phyloP scores from a whole-genome alignment of 2,329 filamentous ascomycete species.

The Neonectria coccinea region DNA sequence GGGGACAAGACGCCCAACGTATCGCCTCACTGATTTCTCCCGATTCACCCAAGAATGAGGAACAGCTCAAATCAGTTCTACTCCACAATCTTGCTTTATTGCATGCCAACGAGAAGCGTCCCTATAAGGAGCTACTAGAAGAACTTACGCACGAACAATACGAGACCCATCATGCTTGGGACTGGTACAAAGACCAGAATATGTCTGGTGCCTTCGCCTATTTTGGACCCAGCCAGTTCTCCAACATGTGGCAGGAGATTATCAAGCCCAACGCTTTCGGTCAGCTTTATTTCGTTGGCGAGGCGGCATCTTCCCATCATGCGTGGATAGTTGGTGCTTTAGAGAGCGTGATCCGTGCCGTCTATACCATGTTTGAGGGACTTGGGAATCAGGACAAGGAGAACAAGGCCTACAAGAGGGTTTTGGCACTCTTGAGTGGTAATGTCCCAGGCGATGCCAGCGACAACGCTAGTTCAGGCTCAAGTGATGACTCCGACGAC shows the following conservation, averaged over 20 bases:
- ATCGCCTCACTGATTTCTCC: conserved; percentile 30
- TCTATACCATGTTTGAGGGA: conserved; percentile 25
- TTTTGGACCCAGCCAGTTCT: conserved; percentile 36
- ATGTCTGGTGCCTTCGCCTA: conserved; percentile 42
- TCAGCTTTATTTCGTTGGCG: conserved; percentile 36
- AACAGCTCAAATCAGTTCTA: conserved; percentile 25
- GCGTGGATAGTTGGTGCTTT: conserved; percentile 40
- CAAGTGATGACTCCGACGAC: background rate
- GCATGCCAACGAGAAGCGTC: conserved; percentile 20
- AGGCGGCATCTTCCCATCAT: conserved; percentile 38
- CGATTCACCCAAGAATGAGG: conserved; percentile 26
- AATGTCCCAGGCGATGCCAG: background rate
- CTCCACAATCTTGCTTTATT: conserved; percentile 33
- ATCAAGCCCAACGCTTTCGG: conserved; percentile 40
- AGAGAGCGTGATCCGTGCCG: conserved; percentile 36
- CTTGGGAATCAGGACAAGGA: background rate
- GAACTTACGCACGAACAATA: conserved; percentile 22
- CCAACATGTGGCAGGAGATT: conserved; percentile 41
- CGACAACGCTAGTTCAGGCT: background rate
- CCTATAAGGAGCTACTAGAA: conserved; percentile 8
- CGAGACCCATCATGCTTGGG: conserved; percentile 31
- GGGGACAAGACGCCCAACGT: conserved; percentile 38
- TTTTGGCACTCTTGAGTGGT: background rate
- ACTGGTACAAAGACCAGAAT: conserved; percentile 39
- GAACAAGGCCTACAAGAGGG: background rate